A percentile compares a stretch with the other conserved stretches of the same genome.
Evolutionary conservation across 73 alveolate genomes (phyloP).

Genomic region (Tetrahymena elliotti): DNA sequence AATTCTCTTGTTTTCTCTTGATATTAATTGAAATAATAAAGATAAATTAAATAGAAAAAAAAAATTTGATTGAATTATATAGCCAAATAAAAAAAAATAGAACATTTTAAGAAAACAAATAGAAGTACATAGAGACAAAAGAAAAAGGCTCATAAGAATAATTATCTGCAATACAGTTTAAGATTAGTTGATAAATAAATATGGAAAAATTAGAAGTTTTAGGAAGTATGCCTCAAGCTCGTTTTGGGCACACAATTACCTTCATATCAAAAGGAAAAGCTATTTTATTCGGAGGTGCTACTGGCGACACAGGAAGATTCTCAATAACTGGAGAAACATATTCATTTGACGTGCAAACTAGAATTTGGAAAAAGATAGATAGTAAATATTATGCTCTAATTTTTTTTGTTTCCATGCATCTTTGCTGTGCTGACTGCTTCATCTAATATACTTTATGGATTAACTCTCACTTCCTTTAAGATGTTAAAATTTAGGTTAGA

Average conservation of each 20-base stretch:
- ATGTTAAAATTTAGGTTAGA: neutral
- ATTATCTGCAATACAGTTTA: neutral
- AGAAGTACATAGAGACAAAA: neutral
- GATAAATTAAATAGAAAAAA: neutral
- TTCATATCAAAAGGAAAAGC: constrained; percentile 79
- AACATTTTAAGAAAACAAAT: neutral
- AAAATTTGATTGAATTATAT: neutral
- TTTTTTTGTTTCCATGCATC: neutral
- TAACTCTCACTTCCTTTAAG: neutral
- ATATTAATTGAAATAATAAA: neutral
- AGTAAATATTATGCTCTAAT: constrained; percentile 44
- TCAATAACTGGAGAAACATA: constrained; percentile 92
- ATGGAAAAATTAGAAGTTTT: constrained; percentile 36
- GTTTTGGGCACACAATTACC: constrained; percentile 96
- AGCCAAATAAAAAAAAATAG: neutral
- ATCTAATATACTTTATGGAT: neutral
- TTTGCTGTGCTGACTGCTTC: neutral
- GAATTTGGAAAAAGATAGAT: constrained; percentile 80
- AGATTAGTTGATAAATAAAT: neutral
- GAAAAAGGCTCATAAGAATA: neutral
- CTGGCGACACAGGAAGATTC: constrained; percentile 92
- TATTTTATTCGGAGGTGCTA: constrained; percentile 87
- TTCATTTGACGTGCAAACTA: constrained; percentile 66
- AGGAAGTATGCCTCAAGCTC: constrained; percentile 68
- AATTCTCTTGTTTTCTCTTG: neutral